Conservation (phyloP, 129 eudicot species). For the Tanacetum coccineum region DNA sequence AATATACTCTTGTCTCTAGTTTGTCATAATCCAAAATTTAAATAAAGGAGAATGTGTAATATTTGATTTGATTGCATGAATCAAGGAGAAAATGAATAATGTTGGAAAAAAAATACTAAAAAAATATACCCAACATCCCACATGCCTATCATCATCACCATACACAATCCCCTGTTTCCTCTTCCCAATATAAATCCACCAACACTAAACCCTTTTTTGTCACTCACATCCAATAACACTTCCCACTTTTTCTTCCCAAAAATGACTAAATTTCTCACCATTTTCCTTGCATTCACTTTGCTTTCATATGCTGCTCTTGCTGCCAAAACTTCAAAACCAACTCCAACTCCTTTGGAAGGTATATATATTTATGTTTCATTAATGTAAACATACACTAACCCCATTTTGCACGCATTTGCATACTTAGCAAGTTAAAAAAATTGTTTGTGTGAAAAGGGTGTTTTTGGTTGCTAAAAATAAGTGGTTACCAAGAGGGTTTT, state of each 20-base stretch:
- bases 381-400: not conserved
- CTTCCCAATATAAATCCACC: conserved; percentile 15
- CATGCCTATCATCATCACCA: conserved; percentile 11
- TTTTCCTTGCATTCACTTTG: conserved; percentile 30
- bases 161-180: not conserved
- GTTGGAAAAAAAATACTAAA: not conserved
- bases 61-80: conserved; percentile 12
- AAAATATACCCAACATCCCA: conserved; percentile 11
- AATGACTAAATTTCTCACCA: conserved; percentile 22
- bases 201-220: not conserved
- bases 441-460: too few relatives aligned
- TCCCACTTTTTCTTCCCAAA: conserved; percentile 7
- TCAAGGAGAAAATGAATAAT: conserved; percentile 1
- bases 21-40: too few relatives aligned
- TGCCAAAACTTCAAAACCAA: not conserved
- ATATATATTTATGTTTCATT: not conserved
- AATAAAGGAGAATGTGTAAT: too few relatives aligned
- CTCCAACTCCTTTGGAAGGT: conserved; percentile 44
- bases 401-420: not conserved
- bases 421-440: not conserved
- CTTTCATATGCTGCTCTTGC: conserved; percentile 20
- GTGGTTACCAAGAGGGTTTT: too few relatives aligned
- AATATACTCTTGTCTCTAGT: too few relatives aligned
- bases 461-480: too few relatives aligned
- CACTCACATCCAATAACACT: not conserved